Evolutionary conservation across 129 eudicot genomes (phyloP), one percentile per base, ranked within the genome.

Genomic region (Centrapalus pauciflorus): DNA sequence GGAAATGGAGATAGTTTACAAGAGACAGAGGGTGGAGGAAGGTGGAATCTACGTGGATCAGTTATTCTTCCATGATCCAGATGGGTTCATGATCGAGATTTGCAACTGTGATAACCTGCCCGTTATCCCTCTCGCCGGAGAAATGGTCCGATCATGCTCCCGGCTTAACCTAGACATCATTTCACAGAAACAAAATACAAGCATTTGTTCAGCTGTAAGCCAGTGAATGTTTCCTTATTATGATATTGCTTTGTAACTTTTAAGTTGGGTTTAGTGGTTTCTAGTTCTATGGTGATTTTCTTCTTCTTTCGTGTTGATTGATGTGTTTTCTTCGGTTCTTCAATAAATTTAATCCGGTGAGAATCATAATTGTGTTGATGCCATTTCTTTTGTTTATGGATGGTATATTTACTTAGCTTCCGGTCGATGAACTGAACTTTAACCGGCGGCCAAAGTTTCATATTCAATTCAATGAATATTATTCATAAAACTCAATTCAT

Each of bases 91-190:
- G 98, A 73, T 92, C 26, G 98, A 92, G 76, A 88, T 92, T 11
- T 92, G 98, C 79, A 84, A 88, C 80, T 92, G 98, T 27, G 96
- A 92, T 7, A 84, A 88, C 50, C 80, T 92, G 20, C 98, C 98
- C 19, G 82, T 92, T 29, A 63, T 92, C 27, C 96, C 98, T 0
- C 76, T 92, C 19, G 84, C 87, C 48, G 96, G 96, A 9, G 96
- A 88, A 45, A 81, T 88, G 84, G 88, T 71, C 7, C 82, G 91
- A 5, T 83, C 98, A 0, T 92, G 98, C 76, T 85, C 96, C 4
- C 81, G 85, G 7, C 13, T 85, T 10, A 88, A 85, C 50, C 73
- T 87, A 0, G 81, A 68, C 13, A 78, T 72, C 52, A 70, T 79
- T 67, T 81, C 79, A 45, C 87, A 72, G 64, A 38, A 75, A 46